Conservation (phyloP, 164 flowering plant species). For the Amborella trichopoda region DNA sequence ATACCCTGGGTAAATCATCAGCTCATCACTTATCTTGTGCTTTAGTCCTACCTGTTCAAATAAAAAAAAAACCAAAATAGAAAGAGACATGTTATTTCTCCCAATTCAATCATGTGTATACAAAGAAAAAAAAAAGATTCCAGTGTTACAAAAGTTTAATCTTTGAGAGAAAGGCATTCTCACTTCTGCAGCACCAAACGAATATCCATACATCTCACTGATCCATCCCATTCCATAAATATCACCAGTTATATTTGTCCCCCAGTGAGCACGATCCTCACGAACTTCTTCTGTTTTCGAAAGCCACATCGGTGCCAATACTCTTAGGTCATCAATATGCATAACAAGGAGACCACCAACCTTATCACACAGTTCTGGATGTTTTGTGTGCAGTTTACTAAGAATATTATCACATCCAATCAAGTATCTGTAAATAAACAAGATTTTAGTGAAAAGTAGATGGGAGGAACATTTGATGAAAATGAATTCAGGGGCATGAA, state of each 20-base stretch:
- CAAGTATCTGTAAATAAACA: slow-evolving; percentile 50
- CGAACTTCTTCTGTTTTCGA: slow-evolving; percentile 97
- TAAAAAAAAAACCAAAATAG: slow-evolving; percentile 7
- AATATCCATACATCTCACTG: slow-evolving; percentile 99
- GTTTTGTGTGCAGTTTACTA: slow-evolving; percentile 72
- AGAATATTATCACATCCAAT: slow-evolving; percentile 92
- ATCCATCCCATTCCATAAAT: slow-evolving; percentile 96
- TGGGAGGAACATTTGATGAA: too few relatives aligned
- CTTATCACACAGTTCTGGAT: slow-evolving; percentile 93
- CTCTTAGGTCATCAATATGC: slow-evolving; percentile 95
- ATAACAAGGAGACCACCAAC: slow-evolving; percentile 93
- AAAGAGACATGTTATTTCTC: too few relatives aligned
- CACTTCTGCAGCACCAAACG: slow-evolving; percentile 99
- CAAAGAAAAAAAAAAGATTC: too few relatives aligned
- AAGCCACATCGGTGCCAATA: slow-evolving; percentile 91
- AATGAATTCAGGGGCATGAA: too few relatives aligned
- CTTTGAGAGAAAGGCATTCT: slow-evolving; percentile 10
- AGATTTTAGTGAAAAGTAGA: too few relatives aligned
- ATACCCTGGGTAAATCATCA: slow-evolving; percentile 98
- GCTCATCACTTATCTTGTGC: slow-evolving; percentile 80
- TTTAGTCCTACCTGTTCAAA: slow-evolving; percentile 74
- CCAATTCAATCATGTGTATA: too few relatives aligned
- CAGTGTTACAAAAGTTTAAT: too few relatives aligned
- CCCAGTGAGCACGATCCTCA: slow-evolving; percentile 91
- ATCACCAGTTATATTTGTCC: slow-evolving; percentile 88